phyloP scores from a whole-genome alignment of 2,329 filamentous ascomycete genomes.

The Cladosporium sp. region DNA sequence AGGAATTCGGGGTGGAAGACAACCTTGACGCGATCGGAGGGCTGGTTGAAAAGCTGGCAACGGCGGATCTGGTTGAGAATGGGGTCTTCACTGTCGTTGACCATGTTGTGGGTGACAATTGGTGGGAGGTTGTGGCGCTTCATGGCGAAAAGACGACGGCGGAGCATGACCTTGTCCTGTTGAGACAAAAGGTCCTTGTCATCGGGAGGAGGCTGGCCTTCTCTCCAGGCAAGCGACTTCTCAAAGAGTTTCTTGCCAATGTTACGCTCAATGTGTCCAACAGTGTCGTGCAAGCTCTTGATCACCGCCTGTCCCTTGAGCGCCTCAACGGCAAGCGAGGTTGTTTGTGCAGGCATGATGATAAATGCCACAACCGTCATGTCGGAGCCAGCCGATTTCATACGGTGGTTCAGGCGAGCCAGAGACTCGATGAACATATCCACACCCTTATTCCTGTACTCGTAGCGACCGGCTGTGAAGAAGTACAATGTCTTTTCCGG shows the following conservation, averaged over 20 bases:
- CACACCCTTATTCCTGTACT: constrained; percentile 97
- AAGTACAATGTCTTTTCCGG: constrained; percentile 95
- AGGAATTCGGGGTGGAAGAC: constrained; percentile 98
- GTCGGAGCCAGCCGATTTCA: constrained; percentile 80
- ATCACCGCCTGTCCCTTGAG: constrained; percentile 96
- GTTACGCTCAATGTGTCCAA: constrained; percentile 85
- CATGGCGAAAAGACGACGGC: constrained; percentile 91
- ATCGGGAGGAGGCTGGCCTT: constrained; percentile 87
- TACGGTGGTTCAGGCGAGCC: constrained; percentile 85
- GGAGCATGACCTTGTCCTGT: constrained; percentile 87
- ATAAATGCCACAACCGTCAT: constrained; percentile 95
- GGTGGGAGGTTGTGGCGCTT: constrained; percentile 86
- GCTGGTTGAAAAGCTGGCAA: constrained; percentile 95
- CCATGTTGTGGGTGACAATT: constrained; percentile 98
- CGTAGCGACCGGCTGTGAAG: constrained; percentile 94
- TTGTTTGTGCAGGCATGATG: constrained; percentile 97
- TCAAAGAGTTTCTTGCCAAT: constrained; percentile 94
- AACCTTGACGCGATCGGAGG: constrained; percentile 90
- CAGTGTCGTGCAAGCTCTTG: constrained; percentile 89
- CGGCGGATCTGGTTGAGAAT: constrained; percentile 93
- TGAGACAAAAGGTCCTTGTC: constrained; percentile 93
- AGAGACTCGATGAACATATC: constrained; percentile 99
- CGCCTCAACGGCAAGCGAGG: constrained; percentile 89
- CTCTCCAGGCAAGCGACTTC: constrained; percentile 89
- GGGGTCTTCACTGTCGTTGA: constrained; percentile 87